These are phyloP conservation scores for Zygosaccharomyces sapae DNA, from an alignment of 1,139 yeast genomes.

Conservation along the genomic window DNA sequence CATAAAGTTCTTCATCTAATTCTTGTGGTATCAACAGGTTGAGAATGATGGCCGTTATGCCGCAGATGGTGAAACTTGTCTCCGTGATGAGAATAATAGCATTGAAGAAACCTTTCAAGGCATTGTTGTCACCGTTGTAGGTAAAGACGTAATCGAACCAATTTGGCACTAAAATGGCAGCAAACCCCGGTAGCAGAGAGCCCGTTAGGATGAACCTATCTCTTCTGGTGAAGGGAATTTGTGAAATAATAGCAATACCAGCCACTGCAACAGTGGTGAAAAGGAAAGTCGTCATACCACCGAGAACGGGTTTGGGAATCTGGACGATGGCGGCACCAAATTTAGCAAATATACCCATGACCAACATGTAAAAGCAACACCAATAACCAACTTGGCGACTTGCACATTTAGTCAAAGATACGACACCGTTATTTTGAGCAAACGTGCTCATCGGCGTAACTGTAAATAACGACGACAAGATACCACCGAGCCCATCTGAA, in stretches of 20 bases:
- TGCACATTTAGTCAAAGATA: constrained; percentile 86
- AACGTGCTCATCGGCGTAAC: constrained; percentile 82
- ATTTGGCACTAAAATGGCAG: constrained; percentile 65
- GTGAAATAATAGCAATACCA: constrained; percentile 74
- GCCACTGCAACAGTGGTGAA: constrained; percentile 87
- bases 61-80: constrained; percentile 82
- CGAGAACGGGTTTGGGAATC: constrained; percentile 79
- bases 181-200: constrained; percentile 71
- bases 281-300: constrained; percentile 89
- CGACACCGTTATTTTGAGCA: constrained; percentile 93
- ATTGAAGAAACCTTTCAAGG: constrained; percentile 66
- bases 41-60: constrained; percentile 67
- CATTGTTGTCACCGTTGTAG: constrained; percentile 60
- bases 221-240: constrained; percentile 76
- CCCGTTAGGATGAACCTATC: constrained; percentile 81
- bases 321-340: constrained; percentile 86
- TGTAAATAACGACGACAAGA: constrained; percentile 68
- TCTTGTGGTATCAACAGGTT: constrained; percentile 73
- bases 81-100: constrained; percentile 83
- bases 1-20: constrained; percentile 47
- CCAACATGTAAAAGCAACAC: constrained; percentile 74
- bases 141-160: constrained; percentile 80
- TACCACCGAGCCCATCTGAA: constrained; percentile 70
- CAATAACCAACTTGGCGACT: constrained; percentile 81
- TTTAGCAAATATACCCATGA: constrained; percentile 85